phyloP scores from a whole-genome alignment of 2,329 filamentous ascomycete species.

The Hysterium pulicare region DNA sequence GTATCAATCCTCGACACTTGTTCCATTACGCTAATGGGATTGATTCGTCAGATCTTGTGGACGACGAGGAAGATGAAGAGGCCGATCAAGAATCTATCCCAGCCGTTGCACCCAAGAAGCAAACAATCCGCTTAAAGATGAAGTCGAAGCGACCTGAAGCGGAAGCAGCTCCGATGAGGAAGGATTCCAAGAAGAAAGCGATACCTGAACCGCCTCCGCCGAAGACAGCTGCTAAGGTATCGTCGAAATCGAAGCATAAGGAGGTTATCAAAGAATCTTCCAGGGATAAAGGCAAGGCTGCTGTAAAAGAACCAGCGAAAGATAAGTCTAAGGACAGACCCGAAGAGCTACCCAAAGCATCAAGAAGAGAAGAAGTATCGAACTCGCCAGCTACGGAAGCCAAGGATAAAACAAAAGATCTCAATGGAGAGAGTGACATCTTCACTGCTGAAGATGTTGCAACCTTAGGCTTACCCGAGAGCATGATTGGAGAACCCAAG shows the following conservation, averaged over 20 bases:
- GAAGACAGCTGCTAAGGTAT: slow-evolving; percentile 20
- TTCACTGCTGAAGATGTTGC: slow-evolving; percentile 38
- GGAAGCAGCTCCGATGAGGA: slow-evolving; percentile 18
- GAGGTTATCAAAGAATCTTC: slow-evolving; percentile 5
- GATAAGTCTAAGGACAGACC: slow-evolving; percentile 13
- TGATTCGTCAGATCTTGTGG: slow-evolving; percentile 28
- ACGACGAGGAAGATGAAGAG: slow-evolving; percentile 37
- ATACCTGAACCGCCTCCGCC: not conserved
- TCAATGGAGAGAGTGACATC: slow-evolving; percentile 19
- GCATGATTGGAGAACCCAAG: slow-evolving; percentile 45
- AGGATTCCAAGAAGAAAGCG: slow-evolving; percentile 1
- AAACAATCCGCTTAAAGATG: slow-evolving; percentile 6
- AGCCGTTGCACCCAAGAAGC: slow-evolving; percentile 21
- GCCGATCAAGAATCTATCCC: slow-evolving; percentile 21
- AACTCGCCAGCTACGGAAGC: slow-evolving; percentile 16
- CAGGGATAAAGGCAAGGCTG: slow-evolving; percentile 21
- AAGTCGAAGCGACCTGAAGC: slow-evolving; percentile 25
- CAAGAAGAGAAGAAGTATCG: slow-evolving; percentile 12
- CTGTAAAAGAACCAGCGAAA: slow-evolving; percentile 26
- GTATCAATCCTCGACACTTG: slow-evolving; percentile 31
- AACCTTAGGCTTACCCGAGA: slow-evolving; percentile 38
- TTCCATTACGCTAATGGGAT: slow-evolving; percentile 28
- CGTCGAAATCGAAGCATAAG: slow-evolving; percentile 7
- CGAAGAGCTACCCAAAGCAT: slow-evolving; percentile 5
- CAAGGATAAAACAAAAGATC: slow-evolving; percentile 20